A percentile compares a stretch with the other conserved stretches of the same genome.
phyloP scores from a whole-genome alignment of 176 grass and related monocot species.

The Echinochloa phyllopogon region DNA sequence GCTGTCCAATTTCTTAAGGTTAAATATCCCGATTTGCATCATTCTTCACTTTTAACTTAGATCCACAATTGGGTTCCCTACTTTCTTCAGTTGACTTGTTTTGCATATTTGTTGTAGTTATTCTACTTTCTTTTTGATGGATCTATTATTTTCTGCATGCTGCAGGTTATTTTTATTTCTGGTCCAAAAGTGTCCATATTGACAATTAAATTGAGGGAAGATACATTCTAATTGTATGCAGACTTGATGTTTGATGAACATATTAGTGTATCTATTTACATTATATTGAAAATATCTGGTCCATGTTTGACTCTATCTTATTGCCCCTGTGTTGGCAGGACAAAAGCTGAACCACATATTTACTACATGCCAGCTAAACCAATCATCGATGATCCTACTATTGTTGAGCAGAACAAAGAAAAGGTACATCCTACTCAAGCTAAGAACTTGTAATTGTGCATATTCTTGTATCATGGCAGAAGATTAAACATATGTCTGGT shows the following conservation, averaged over 20 bases:
- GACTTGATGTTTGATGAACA: conserved; percentile 62
- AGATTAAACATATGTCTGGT: not conserved
- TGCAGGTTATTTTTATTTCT: conserved; percentile 99
- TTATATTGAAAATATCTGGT: conserved; percentile 36
- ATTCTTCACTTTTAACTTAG: conserved; percentile 9
- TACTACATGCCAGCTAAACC: conserved; percentile 91
- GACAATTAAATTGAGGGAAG: conserved; percentile 99
- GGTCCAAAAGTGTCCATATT: conserved; percentile 98
- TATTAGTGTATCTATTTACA: conserved; percentile 47
- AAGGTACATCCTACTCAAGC: conserved; percentile 53
- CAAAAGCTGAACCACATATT: conserved; percentile 89
- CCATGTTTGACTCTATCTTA: conserved; percentile 41
- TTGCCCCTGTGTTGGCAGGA: conserved; percentile 64
- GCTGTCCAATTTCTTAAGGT: conserved; percentile 99
- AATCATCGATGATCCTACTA: conserved; percentile 67
- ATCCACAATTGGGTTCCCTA: conserved; percentile 7
- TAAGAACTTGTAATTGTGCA: conserved; percentile 22
- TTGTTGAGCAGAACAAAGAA: conserved; percentile 73
- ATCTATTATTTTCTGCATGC: conserved; percentile 44
- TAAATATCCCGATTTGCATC: conserved; percentile 40
- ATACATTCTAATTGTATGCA: conserved; percentile 80
- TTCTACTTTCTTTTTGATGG: conserved; percentile 38
- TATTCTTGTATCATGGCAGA: not conserved
- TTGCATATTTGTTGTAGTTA: conserved; percentile 19
- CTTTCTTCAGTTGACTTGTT: conserved; percentile 15